These are phyloP conservation scores for Metschnikowia dekortorum DNA, from an alignment of 805 yeast genomes.

Conservation along the genomic window DNA sequence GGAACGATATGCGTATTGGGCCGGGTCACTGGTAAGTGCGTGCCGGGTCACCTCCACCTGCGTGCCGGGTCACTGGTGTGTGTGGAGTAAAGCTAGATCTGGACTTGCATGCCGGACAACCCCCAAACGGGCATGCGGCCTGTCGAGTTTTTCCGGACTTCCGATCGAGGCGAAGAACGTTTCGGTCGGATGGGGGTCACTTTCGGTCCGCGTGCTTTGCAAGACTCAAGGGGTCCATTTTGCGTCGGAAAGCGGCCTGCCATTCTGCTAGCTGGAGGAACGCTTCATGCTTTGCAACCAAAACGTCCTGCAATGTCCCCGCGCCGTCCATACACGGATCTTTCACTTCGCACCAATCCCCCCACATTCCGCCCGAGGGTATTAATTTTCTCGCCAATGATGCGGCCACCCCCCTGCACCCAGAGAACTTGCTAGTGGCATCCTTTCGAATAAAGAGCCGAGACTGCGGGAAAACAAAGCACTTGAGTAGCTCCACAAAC, in stretches of 20 bases:
- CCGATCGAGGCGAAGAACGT: not conserved
- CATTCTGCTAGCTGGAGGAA: conserved; percentile 11
- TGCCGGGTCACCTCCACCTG: conserved; percentile 2
- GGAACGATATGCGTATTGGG: not conserved
- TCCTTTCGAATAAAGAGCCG: not conserved
- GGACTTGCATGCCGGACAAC: not conserved
- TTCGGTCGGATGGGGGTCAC: not conserved
- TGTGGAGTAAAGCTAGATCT: conserved; percentile 1
- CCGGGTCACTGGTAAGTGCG: conserved; percentile 6
- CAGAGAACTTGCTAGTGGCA: conserved; percentile 4
- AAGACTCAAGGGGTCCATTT: not conserved
- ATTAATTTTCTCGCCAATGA: not conserved
- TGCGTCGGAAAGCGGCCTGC: conserved; percentile 10
- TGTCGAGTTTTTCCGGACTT: not conserved
- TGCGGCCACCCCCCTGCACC: conserved; percentile 8
- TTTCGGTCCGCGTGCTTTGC: not conserved
- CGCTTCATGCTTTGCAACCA: conserved; percentile 6
- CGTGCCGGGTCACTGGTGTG: conserved; percentile 5
- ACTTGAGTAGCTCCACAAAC: conserved; percentile 7
- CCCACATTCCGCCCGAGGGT: not conserved
- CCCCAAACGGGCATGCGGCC: not conserved
- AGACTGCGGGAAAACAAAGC: conserved; percentile 6
- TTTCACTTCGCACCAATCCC: not conserved
- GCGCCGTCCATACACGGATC: not conserved
- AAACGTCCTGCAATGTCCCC: not conserved